These are phyloP conservation scores for Ascocoryne sarcoides DNA, from an alignment of 2,329 filamentous ascomycete species.

Conservation along the genomic window DNA sequence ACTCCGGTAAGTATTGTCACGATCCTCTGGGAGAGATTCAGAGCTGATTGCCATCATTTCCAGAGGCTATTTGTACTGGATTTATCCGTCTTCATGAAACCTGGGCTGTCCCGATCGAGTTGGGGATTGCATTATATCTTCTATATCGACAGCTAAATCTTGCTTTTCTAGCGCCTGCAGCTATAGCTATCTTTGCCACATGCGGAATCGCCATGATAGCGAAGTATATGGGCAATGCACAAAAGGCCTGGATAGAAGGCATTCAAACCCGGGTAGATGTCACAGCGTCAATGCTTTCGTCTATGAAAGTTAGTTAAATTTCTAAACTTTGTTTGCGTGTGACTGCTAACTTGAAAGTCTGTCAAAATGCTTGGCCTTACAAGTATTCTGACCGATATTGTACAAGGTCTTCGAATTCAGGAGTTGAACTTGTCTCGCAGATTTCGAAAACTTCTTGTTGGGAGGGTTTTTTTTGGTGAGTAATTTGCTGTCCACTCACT, in stretches of 20 bases:
- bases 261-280: slow-evolving; percentile 26
- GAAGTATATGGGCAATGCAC: slow-evolving; percentile 19
- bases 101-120: slow-evolving; percentile 25
- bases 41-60: slow-evolving; percentile 1
- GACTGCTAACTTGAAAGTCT: slow-evolving; percentile 8
- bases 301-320: slow-evolving; percentile 22
- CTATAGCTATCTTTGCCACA: slow-evolving; percentile 22
- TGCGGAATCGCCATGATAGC: slow-evolving; percentile 18
- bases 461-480: slow-evolving; percentile 13
- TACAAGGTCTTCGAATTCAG: slow-evolving; percentile 30
- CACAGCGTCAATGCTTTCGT: slow-evolving; percentile 24
- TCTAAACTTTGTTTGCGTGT: neutral
- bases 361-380: slow-evolving; percentile 30
- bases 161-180: slow-evolving; percentile 19
- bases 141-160: slow-evolving; percentile 24
- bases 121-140: slow-evolving; percentile 24
- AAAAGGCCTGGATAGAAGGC: slow-evolving; percentile 26
- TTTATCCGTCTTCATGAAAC: slow-evolving; percentile 26
- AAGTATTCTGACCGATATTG: slow-evolving; percentile 25
- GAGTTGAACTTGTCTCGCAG: slow-evolving; percentile 32
- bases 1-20: slow-evolving; percentile 14
- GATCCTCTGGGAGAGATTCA: neutral
- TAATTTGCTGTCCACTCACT: too few species aligned
- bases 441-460: slow-evolving; percentile 13
- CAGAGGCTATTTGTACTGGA: slow-evolving; percentile 23